Evolutionary conservation across 2,329 filamentous ascomycete species (phyloP), one percentile per base, ranked within the genome.

Genomic region (Talaromyces marneffei): DNA sequence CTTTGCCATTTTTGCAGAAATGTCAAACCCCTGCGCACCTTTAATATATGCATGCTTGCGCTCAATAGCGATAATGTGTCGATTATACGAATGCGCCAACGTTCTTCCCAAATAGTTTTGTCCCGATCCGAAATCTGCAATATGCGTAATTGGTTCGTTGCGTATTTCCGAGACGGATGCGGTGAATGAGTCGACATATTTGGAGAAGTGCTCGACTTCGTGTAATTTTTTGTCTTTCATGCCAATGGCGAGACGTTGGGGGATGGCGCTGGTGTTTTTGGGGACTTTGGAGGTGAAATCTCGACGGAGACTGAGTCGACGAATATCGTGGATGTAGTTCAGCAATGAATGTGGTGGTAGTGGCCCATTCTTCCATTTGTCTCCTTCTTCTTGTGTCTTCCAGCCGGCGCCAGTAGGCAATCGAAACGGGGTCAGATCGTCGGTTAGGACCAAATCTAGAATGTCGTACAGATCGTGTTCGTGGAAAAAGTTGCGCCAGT

Each of bases 181-280:
- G 2, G 84, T 81, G 25, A 96, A 82, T 29, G 83, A 81, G 59
- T 91, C 83, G 57, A 97, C 85, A 69, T 93, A 97, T 65, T 84
- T 84, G n/a, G 93, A 89, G 70, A 97, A 97, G 70, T 94, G 87
- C 63, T 87, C 84, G 33, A 97, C 94, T 77, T 99, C 94, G 70
- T 99, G 94, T 1, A 91, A 83, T 76, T 99, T 99, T 74, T 99
- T 99, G 18, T 89, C 85, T 65, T 91, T 96, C 94, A 99, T 99
- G 3, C 94, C 94, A 14, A 96, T 84, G 0, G 90, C 85, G 16
- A 96, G 84, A 66, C 88, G 83, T 54, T 85, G 83, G 2, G 91
- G 86, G 23, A 96, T 70, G 73, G 66, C 82, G 80, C 4, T 84
- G 76, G 42, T 18, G 62, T 67, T 10, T 25, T 66, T 75, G 10